A percentile compares a stretch with the other conserved stretches of the same genome.
phyloP scores from a whole-genome alignment of 2,329 filamentous ascomycete genomes.

The Mycosphaerella arachidis region DNA sequence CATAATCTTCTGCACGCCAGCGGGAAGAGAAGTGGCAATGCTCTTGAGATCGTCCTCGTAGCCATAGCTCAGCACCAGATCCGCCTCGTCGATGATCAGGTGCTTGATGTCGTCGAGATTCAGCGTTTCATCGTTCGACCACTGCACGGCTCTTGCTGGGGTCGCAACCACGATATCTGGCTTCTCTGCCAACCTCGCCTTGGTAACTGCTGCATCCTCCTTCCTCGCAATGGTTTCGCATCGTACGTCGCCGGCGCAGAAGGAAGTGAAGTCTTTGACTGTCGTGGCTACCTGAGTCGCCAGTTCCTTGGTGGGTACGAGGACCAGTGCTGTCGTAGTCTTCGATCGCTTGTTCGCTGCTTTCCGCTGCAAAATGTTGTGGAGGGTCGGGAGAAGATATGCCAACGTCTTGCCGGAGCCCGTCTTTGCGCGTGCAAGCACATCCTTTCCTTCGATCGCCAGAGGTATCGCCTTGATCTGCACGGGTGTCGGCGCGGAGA shows the following conservation, averaged over 20 bases:
- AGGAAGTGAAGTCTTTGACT: conserved; percentile 70
- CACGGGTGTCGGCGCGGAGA: conserved; percentile 79
- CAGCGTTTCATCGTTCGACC: conserved; percentile 68
- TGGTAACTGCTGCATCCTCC: conserved; percentile 81
- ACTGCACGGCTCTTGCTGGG: conserved; percentile 74
- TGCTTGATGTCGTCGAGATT: conserved; percentile 67
- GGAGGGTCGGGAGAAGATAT: conserved; percentile 84
- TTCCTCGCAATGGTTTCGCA: conserved; percentile 86
- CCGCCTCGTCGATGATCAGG: conserved; percentile 89
- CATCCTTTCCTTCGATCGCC: conserved; percentile 79
- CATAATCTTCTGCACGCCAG: conserved; percentile 81
- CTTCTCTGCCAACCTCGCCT: conserved; percentile 75
- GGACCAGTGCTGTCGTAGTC: conserved; percentile 69
- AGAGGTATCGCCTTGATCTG: conserved; percentile 85
- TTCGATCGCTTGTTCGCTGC: conserved; percentile 47
- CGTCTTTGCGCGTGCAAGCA: conserved; percentile 87
- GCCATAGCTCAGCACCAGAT: conserved; percentile 87
- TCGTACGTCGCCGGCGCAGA: conserved; percentile 78
- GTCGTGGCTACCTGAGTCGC: conserved; percentile 84
- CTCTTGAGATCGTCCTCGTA: conserved; percentile 86
- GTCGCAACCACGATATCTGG: conserved; percentile 91
- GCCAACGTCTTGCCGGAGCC: conserved; percentile 98
- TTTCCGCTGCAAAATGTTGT: conserved; percentile 77
- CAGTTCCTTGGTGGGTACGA: conserved; percentile 91
- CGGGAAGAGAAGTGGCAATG: conserved; percentile 71